Evolutionary conservation across 306 rosid species (phyloP).

Genomic region (Fragaria ananassa): DNA sequence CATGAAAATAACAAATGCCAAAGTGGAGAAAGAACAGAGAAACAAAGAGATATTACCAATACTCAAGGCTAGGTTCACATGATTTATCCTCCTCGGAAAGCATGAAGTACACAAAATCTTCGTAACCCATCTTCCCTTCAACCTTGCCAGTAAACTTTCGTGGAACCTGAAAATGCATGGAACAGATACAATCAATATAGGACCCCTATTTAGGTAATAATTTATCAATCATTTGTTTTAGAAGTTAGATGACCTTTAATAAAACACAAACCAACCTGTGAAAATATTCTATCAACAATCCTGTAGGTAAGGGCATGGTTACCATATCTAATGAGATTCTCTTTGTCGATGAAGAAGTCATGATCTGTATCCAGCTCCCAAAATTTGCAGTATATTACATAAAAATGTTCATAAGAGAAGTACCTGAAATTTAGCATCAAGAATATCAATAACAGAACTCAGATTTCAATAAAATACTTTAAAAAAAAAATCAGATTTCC

Average conservation of each 20-base stretch:
- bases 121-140: slow-evolving; percentile 98
- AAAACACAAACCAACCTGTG: slow-evolving; percentile 62
- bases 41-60: slow-evolving; percentile 53
- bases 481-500: background rate
- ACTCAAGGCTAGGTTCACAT: slow-evolving; percentile 92
- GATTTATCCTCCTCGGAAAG: slow-evolving; percentile 96
- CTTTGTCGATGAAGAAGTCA: slow-evolving; percentile 76
- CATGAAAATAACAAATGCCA: background rate
- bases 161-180: slow-evolving; percentile 56
- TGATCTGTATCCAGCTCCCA: slow-evolving; percentile 91
- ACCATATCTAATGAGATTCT: slow-evolving; percentile 75
- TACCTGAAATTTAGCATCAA: slow-evolving; percentile 42
- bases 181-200: slow-evolving; percentile 2
- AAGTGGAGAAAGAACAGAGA: slow-evolving; percentile 1
- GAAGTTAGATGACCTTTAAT: background rate
- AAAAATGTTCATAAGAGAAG: slow-evolving; percentile 90
- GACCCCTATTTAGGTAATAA: background rate
- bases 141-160: slow-evolving; percentile 88
- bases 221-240: background rate
- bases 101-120: slow-evolving; percentile 97
- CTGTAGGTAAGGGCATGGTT: slow-evolving; percentile 84
- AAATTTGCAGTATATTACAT: slow-evolving; percentile 77
- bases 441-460: background rate
- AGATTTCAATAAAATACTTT: background rate
- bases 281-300: slow-evolving; percentile 89